phyloP scores from a whole-genome alignment of 495 filamentous ascomycete genomes.

The Lasiosphaeria hispida region DNA sequence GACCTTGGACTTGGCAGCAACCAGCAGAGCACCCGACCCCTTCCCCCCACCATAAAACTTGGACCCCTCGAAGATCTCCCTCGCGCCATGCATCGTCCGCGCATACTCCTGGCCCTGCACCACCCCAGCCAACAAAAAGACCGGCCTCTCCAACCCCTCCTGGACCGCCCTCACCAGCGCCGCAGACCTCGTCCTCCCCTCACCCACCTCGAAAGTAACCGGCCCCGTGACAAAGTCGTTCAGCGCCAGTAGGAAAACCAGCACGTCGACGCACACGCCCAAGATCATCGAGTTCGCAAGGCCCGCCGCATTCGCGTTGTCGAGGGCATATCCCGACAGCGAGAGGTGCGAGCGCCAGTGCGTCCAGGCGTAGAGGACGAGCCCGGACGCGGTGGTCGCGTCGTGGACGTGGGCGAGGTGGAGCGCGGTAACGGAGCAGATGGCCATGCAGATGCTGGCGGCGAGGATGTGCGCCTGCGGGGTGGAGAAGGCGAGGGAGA shows the following conservation, averaged over 20 bases:
- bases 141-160: conserved; percentile 8
- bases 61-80: conserved; percentile 2
- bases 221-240: conserved; percentile 20
- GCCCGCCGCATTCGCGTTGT: conserved; percentile 4
- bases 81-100: conserved; percentile 7
- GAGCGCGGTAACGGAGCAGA: conserved; percentile 16
- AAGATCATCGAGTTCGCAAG: conserved; percentile 17
- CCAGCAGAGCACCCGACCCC: too few relatives aligned
- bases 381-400: conserved; percentile 3
- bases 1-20: neutral
- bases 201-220: conserved; percentile 10
- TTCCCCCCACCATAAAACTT: neutral
- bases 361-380: conserved; percentile 23
- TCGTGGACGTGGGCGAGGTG: conserved; percentile 17
- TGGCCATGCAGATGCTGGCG: conserved; percentile 16
- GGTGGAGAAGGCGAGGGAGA: conserved; percentile 12
- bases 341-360: conserved; percentile 18
- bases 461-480: conserved; percentile 17
- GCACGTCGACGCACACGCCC: conserved; percentile 12
- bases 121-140: conserved; percentile 10
- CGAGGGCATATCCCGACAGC: conserved; percentile 5
- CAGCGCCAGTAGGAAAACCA: conserved; percentile 17
- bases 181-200: conserved; percentile 1
- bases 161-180: conserved; percentile 14
- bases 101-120: neutral